Evolutionary conservation across 129 eudicot genomes (phyloP).

Genomic region (Helianthus annuus): DNA sequence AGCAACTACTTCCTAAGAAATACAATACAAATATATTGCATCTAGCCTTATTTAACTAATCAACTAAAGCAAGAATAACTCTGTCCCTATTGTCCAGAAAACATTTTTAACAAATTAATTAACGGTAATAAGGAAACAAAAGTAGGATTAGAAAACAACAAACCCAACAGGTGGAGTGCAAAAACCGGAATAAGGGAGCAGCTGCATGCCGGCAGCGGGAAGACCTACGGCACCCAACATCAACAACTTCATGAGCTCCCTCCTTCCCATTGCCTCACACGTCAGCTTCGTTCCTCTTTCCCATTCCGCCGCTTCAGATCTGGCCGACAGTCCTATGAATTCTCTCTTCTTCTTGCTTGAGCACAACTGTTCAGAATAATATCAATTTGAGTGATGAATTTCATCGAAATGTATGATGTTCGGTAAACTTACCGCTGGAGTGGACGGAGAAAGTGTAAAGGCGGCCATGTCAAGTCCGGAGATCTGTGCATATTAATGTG

Average conservation of each 20-base stretch:
- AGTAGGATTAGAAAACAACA: neutral
- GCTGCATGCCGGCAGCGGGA: constrained; percentile 56
- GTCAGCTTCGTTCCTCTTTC: constrained; percentile 46
- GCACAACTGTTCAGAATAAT: constrained; percentile 42
- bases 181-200: constrained; percentile 54
- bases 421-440: constrained; percentile 23
- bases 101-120: neutral
- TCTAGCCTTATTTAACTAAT: too few species aligned
- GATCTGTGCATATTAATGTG: too few species aligned
- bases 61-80: too few species aligned
- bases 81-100: too few species aligned
- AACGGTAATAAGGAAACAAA: too few species aligned
- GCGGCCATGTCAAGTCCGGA: constrained; percentile 45
- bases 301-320: constrained; percentile 22
- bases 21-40: too few species aligned
- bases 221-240: constrained; percentile 76
- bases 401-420: neutral
- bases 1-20: too few species aligned
- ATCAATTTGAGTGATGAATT: neutral
- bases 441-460: constrained; percentile 49
- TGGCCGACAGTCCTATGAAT: constrained; percentile 28
- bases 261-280: constrained; percentile 72
- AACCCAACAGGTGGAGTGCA: constrained; percentile 58
- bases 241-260: constrained; percentile 71
- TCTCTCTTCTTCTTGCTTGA: constrained; percentile 47